Conservation (phyloP, 768 basidiomycete genomes). For the Erythrobasidium yunnanense region DNA sequence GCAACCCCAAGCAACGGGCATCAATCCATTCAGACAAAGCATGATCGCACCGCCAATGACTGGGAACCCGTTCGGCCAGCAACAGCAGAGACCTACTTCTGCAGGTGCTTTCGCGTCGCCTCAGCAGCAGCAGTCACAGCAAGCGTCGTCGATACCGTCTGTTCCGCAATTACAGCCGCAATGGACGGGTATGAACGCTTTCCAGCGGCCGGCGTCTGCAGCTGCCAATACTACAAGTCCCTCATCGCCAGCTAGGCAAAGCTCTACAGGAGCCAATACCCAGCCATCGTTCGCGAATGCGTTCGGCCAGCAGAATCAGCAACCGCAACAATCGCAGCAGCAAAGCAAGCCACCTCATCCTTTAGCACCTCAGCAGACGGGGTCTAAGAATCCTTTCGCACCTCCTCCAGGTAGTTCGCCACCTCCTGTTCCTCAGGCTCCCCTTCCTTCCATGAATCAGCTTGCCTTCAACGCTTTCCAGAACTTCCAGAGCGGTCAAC, state of each 20-base stretch:
- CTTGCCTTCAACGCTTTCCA: slow-evolving; percentile 51
- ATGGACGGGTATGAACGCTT: slow-evolving; percentile 27
- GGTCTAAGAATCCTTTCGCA: slow-evolving; percentile 91
- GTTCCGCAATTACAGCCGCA: slow-evolving; percentile 13
- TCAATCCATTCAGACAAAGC: slow-evolving; percentile 45
- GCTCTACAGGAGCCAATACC: background rate
- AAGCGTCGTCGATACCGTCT: background rate
- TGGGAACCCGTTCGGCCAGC: slow-evolving; percentile 29
- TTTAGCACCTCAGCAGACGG: slow-evolving; percentile 78
- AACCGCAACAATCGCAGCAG: background rate
- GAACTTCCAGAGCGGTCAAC: background rate
- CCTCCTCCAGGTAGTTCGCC: slow-evolving; percentile 49
- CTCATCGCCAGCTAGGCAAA: background rate
- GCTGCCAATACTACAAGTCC: too few relatives aligned
- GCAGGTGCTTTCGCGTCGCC: slow-evolving; percentile 6
- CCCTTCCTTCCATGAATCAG: slow-evolving; percentile 69
- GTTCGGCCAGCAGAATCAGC: background rate
- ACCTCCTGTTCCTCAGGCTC: slow-evolving; percentile 55
- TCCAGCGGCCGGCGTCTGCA: slow-evolving; percentile 25
- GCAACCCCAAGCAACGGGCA: slow-evolving; percentile 48
- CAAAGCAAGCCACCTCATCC: slow-evolving; percentile 39
- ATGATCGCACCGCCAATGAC: slow-evolving; percentile 37
- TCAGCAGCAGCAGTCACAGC: slow-evolving; percentile 7
- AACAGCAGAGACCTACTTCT: slow-evolving; percentile 33
- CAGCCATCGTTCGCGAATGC: background rate